Base-by-base conservation (phyloP, 2,329 filamentous ascomycete species). In the Calonectria hawksworthii region DNA sequence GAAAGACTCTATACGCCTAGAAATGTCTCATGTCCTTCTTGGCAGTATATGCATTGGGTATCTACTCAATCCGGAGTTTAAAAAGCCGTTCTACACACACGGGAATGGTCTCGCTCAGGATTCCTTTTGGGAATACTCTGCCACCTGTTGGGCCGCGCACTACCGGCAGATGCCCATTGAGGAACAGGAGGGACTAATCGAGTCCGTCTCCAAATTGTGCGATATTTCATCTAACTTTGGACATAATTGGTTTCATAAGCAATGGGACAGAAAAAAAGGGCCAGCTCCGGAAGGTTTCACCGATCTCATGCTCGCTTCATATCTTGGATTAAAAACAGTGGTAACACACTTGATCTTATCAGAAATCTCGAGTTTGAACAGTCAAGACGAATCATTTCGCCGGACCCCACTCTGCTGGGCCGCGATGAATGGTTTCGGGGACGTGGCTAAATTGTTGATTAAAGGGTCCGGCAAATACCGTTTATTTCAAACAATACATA, bases 11-110 rank as follows among this genome's bases (percentile, higher is more conserved):
- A 38, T 80, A 10, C 16, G 50, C 1, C 73, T 41, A 7, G 26
- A 34, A 51, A 67, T 73, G 10, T 78, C 77, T 16, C 70, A 80
- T 50, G 16, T 18, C 2, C 70, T 78, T 34, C 73, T 80, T 28
- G 63, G 61, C 21, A 21, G 74, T 8, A 76, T 80, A 14, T 80
- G 77, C 41, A 74, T 78, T 6, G 28, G 50, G 38, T 41, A 72
- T 23, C 63, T 79, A 0, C 38, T 73, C 3, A 36, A 75, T 28
- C 13, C 44, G 5, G 73, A 76, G 7, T 75, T 74, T 59, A 41
- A 67, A 14, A 34, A 34, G 34, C 34, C 34, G 11, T 34, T 34
- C 34, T 34, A 34, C 34, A 26, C 38, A 47, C 26, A 14, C 38
- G 6, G n/a, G n/a, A n/a, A 32, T 28, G 34, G 44, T 30, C 11